Evolutionary conservation across 2,329 filamentous ascomycete species (phyloP), one percentile per base, ranked within the genome.

Genomic region (Apiospora rasikravindrae): DNA sequence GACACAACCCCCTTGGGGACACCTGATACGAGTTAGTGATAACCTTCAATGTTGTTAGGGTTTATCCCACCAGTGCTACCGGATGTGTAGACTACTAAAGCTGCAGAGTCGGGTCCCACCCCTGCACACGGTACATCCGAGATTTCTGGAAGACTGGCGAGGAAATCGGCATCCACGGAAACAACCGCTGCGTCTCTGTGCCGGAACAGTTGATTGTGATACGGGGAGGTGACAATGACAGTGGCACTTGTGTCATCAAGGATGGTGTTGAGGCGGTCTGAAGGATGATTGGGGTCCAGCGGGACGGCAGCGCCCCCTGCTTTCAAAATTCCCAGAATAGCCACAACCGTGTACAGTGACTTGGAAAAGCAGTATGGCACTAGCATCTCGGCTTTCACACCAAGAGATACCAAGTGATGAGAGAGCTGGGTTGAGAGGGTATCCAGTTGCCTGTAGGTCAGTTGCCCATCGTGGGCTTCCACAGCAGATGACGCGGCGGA

Each of bases 281-380:
- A 11, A 5, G 68, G 68, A 6, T 70, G 51, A 2, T 42, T 29
- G 29, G 69, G 49, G 19, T 70, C 37, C 6, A 73, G 45, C 37
- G 71, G 79, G 13, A 79, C 76, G 70, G 77, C 81, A 0, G 78
- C 78, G 2, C 75, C 79, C 8, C 82, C 81, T 26, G 81, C 78
- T 61, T 82, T 83, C 44, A 83, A 67, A 2, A 82, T 77, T 2
- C 76, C 81, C 13, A 83, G 71, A 72, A 82, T 80, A 0, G 79
- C 77, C 16, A 82, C 76, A 5, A 78, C 71, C 1, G 76, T 76
- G 78, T 78, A 83, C 24, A 73, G 73, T 1, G 80, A 81, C 72
- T 82, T 83, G 24, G 81, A 78, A 69, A 82, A 82, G 69, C 77
- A 80, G 57, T 83, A 70, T 0, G 81, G 80, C 4, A 83, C 49